A percentile compares a stretch with the other conserved stretches of the same genome.
Conservation (phyloP, 768 basidiomycete genomes). For the Lepiota brunneoincarnata region DNA sequence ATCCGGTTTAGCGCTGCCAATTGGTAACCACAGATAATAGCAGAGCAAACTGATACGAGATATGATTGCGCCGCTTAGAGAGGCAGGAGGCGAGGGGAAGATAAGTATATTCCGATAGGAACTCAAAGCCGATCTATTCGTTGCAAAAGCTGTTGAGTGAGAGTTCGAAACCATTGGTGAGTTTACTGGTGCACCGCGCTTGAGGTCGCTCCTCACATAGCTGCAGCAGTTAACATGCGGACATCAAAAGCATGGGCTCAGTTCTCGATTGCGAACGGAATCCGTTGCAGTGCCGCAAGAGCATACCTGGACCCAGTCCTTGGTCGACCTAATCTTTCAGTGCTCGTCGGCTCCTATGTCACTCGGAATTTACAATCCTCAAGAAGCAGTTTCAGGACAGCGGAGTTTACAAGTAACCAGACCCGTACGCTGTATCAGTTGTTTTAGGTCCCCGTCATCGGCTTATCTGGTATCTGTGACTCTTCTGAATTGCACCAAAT, state of each 20-base stretch:
- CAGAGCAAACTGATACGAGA: too few relatives aligned
- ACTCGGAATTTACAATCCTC: neutral
- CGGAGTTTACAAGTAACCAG: neutral
- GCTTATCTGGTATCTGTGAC: constrained; percentile 2
- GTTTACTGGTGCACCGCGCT: too few relatives aligned
- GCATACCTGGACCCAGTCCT: constrained; percentile 5
- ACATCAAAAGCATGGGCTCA: constrained; percentile 2
- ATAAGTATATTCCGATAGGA: too few relatives aligned
- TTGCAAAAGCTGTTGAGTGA: too few relatives aligned
- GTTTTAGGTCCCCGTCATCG: constrained; percentile 1
- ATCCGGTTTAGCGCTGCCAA: too few relatives aligned
- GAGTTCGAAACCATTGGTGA: too few relatives aligned
- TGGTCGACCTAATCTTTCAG: constrained; percentile 7
- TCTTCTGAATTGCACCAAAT: neutral
- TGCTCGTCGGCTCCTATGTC: constrained; percentile 1
- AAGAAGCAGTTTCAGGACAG: neutral
- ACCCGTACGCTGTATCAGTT: neutral
- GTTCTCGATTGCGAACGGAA: constrained; percentile 11
- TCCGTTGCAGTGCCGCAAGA: constrained; percentile 1
- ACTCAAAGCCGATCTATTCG: too few relatives aligned
- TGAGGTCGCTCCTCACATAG: too few relatives aligned
- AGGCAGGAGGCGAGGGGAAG: too few relatives aligned
- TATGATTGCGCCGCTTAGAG: too few relatives aligned
- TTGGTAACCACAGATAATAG: too few relatives aligned
- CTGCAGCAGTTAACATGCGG: neutral